phyloP scores from a whole-genome alignment of 192 early-diverging fungal species.

The Dissophora globulifera region DNA sequence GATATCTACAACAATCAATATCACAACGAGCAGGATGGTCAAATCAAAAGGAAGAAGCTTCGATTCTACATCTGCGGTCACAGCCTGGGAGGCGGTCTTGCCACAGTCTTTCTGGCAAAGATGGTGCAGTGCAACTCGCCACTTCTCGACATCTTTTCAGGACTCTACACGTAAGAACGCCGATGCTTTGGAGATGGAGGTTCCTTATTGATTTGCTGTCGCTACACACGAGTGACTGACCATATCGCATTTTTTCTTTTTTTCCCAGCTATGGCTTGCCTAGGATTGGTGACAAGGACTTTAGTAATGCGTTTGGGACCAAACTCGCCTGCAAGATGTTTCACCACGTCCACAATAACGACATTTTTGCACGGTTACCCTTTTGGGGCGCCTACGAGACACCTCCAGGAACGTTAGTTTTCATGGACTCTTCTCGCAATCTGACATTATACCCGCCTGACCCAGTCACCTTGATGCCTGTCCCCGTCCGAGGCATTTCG shows the following conservation, averaged over 20 bases:
- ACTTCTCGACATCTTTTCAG: constrained; percentile 60
- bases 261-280: constrained; percentile 56
- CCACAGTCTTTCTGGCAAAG: constrained; percentile 64
- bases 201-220: no score
- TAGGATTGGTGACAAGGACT: constrained; percentile 60
- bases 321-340: constrained; percentile 64
- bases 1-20: constrained; percentile 52
- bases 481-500: constrained; percentile 62
- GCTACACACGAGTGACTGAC: background rate
- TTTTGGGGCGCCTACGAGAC: constrained; percentile 55
- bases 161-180: constrained; percentile 59
- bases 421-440: constrained; percentile 58
- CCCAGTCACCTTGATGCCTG: constrained; percentile 56
- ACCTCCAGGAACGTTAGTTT: constrained; percentile 67
- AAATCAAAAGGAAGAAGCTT: constrained; percentile 50
- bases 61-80: constrained; percentile 64
- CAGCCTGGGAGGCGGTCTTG: constrained; percentile 60
- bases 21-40: constrained; percentile 24
- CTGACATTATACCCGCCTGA: constrained; percentile 65
- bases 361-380: constrained; percentile 50
- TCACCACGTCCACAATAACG: constrained; percentile 67
- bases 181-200: no score
- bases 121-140: constrained; percentile 61
- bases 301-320: constrained; percentile 59
- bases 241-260: no score